phyloP scores from a whole-genome alignment of 192 early-diverging fungal species.

The Coemansia sp. region DNA sequence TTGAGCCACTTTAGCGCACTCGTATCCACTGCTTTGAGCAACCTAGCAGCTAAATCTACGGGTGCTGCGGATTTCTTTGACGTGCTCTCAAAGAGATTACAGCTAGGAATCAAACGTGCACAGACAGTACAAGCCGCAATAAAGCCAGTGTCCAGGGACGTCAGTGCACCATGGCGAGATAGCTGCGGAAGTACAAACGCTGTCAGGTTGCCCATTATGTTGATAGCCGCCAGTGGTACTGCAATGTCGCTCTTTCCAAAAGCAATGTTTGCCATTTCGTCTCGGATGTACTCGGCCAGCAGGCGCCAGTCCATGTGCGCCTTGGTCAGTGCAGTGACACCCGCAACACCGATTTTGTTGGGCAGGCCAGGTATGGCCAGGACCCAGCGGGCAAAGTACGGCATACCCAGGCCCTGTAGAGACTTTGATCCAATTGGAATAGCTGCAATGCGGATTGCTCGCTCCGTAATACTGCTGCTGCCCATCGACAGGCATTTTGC shows the following conservation, averaged over 20 bases:
- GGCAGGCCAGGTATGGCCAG: conserved; percentile 42
- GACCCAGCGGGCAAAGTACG: conserved; percentile 28
- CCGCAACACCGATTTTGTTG: conserved; percentile 32
- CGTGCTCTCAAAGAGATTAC: conserved; percentile 22
- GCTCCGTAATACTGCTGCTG: background rate
- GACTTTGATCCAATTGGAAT: conserved; percentile 12
- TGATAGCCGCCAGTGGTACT: conserved; percentile 30
- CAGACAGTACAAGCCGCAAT: conserved; percentile 38
- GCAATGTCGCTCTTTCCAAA: conserved; percentile 3
- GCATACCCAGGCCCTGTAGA: conserved; percentile 16
- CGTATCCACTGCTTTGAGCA: conserved; percentile 20
- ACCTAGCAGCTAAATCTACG: background rate
- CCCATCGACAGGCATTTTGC: conserved; percentile 11
- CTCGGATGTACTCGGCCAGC: conserved; percentile 4
- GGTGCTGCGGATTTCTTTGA: background rate
- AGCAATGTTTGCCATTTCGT: conserved; percentile 5
- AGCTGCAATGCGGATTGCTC: conserved; percentile 14
- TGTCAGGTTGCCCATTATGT: conserved; percentile 39
- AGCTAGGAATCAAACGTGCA: conserved; percentile 23
- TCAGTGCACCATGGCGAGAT: conserved; percentile 9
- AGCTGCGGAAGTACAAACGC: conserved; percentile 43
- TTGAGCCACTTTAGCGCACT: conserved; percentile 43
- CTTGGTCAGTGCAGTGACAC: conserved; percentile 24
- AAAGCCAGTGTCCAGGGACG: conserved; percentile 15
- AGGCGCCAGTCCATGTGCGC: conserved; percentile 19